Evolutionary conservation across 2,329 filamentous ascomycete species (phyloP).

Genomic region (Colletotrichum eremochloae): DNA sequence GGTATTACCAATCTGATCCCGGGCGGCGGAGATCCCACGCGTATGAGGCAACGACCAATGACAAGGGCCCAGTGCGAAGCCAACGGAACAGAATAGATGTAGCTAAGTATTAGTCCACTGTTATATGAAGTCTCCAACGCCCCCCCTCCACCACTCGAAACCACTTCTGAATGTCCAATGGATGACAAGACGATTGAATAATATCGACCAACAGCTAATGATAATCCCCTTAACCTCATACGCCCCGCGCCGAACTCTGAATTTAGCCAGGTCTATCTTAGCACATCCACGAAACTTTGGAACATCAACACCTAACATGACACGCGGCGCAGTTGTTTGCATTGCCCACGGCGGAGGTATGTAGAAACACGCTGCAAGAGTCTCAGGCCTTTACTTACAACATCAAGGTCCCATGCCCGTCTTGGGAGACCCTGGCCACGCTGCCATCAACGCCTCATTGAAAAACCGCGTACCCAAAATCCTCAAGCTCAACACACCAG

Average conservation of each 20-base stretch:
- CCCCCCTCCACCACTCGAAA: background rate
- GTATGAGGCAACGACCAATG: constrained; percentile 12
- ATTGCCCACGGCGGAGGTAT: constrained; percentile 64
- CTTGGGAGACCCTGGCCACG: constrained; percentile 67
- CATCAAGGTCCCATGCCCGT: constrained; percentile 67
- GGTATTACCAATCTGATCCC: constrained; percentile 42
- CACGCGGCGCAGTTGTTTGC: constrained; percentile 60
- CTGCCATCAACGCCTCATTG: constrained; percentile 64
- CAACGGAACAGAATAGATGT: constrained; percentile 10
- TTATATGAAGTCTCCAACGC: constrained; percentile 25
- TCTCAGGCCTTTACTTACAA: background rate
- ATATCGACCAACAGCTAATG: constrained; percentile 21
- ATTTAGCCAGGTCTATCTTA: background rate
- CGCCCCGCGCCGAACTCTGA: background rate
- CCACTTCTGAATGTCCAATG: background rate
- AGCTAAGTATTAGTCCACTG: background rate
- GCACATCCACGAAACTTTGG: background rate
- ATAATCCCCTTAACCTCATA: background rate
- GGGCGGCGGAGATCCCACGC: constrained; percentile 9
- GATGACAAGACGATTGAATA: background rate
- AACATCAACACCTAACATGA: constrained; percentile 50
- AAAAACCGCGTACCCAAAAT: constrained; percentile 67
- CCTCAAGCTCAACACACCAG: constrained; percentile 65
- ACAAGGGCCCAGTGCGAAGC: background rate
- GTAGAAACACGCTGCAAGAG: constrained; percentile 19